Percentiles rank a stretch among this genome's conserved stretches.
Evolutionary conservation across 495 filamentous ascomycete genomes (phyloP).

Genomic region (Articulospora tetracladia): DNA sequence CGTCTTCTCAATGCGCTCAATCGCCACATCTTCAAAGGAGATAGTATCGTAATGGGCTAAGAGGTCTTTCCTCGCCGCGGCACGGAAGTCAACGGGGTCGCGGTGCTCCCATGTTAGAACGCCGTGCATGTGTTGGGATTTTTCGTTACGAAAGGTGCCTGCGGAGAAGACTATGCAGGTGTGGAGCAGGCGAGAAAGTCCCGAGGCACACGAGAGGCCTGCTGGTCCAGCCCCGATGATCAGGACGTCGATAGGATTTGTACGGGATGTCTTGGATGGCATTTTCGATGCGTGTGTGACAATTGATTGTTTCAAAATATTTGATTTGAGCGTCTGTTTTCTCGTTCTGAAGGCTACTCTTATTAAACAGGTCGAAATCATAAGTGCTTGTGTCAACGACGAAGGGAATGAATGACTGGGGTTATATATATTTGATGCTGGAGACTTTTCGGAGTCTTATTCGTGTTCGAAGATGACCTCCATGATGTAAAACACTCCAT

Average conservation of each 20-base stretch:
- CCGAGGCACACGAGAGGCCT: constrained; percentile 44
- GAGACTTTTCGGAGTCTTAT: neutral
- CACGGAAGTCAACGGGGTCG: constrained; percentile 37
- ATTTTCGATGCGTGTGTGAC: neutral
- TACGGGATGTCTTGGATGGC: neutral
- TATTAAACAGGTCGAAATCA: neutral
- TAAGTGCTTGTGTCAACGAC: neutral
- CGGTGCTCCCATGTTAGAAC: constrained; percentile 45
- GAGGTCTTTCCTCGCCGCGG: constrained; percentile 32
- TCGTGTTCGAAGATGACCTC: neutral
- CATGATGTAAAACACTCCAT: no score
- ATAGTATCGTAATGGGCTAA: constrained; percentile 39
- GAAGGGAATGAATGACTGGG: neutral
- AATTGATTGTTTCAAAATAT: neutral
- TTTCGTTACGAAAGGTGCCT: constrained; percentile 43
- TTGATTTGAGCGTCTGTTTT: neutral
- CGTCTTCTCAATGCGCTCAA: constrained; percentile 25
- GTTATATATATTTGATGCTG: neutral
- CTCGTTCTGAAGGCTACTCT: neutral
- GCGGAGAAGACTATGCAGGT: constrained; percentile 47
- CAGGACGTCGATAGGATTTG: constrained; percentile 1
- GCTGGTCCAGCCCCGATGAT: constrained; percentile 55
- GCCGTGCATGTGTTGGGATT: constrained; percentile 41
- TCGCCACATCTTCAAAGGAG: constrained; percentile 30
- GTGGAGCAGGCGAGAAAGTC: constrained; percentile 44